Evolutionary conservation across 257 asterid species (phyloP).

Genomic region (Salvia splendens): DNA sequence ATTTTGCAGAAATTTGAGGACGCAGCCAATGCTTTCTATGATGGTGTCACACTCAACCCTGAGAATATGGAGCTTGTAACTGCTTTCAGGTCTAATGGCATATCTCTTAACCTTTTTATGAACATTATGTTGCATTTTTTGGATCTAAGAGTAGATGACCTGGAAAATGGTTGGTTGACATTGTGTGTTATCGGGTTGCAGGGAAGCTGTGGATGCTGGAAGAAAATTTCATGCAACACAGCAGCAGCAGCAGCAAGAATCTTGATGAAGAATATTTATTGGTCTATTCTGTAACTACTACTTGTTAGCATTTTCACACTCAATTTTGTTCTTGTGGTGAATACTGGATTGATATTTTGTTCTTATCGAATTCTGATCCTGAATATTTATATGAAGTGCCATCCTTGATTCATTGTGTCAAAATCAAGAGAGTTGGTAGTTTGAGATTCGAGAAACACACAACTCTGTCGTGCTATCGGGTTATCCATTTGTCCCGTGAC

Average conservation of each 20-base stretch:
- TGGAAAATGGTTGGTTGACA: neutral
- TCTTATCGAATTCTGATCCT: too few species aligned
- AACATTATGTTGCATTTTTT: too few species aligned
- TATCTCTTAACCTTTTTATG: neutral
- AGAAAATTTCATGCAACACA: constrained; percentile 48
- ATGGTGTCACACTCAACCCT: constrained; percentile 83
- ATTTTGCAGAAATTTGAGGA: constrained; percentile 80
- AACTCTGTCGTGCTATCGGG: too few species aligned
- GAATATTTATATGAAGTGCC: too few species aligned
- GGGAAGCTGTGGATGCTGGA: constrained; percentile 98
- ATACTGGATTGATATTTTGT: too few species aligned
- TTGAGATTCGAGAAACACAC: too few species aligned
- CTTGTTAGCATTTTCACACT: neutral
- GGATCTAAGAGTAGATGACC: neutral
- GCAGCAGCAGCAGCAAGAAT: constrained; percentile 28
- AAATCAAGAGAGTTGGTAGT: too few species aligned
- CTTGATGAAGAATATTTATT: constrained; percentile 27
- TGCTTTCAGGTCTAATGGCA: constrained; percentile 72
- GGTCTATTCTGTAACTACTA: neutral
- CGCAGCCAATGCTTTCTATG: constrained; percentile 91
- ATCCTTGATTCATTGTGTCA: too few species aligned
- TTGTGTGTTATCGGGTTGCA: constrained; percentile 35
- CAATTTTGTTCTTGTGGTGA: constrained; percentile 26
- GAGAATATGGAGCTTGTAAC: constrained; percentile 86
- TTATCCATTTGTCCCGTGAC: too few species aligned